Evolutionary conservation across 2,329 filamentous ascomycete genomes (phyloP).

Genomic region (Hymenoscyphus salicellus): DNA sequence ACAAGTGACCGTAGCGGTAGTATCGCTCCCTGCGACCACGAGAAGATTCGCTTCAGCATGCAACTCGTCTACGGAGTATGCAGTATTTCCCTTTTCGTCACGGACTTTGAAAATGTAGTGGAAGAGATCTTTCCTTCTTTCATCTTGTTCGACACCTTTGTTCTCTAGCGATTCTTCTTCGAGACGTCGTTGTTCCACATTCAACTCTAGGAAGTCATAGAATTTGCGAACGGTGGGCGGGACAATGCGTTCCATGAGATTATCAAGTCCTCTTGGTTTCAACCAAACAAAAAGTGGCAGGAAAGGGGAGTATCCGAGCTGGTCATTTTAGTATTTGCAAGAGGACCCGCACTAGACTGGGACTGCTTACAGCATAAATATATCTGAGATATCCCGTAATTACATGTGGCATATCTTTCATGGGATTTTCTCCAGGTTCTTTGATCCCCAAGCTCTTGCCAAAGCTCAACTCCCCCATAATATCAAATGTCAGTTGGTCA

Average conservation of each 20-base stretch:
- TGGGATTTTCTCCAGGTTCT: neutral
- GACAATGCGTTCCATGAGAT: neutral
- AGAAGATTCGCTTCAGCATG: conserved; percentile 12
- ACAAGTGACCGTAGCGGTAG: conserved; percentile 34
- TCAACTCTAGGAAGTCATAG: neutral
- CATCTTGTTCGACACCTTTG: conserved; percentile 40
- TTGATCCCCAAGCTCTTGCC: conserved; percentile 9
- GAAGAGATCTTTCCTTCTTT: conserved; percentile 63
- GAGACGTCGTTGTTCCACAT: neutral
- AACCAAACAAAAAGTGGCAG: conserved; percentile 5
- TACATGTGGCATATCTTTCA: conserved; percentile 10
- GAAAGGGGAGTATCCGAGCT: conserved; percentile 1
- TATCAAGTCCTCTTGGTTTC: conserved; percentile 9
- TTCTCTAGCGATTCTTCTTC: neutral
- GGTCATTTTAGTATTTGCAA: neutral
- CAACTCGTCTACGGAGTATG: conserved; percentile 31
- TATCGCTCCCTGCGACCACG: conserved; percentile 27
- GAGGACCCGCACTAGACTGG: neutral
- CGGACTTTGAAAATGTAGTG: conserved; percentile 69
- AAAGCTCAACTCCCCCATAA: conserved; percentile 10
- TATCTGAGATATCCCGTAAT: conserved; percentile 10
- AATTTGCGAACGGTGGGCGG: neutral
- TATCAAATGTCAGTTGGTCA: conserved; percentile 7
- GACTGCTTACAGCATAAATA: conserved; percentile 8
- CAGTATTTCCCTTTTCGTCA: conserved; percentile 59